A percentile compares a stretch with the other conserved stretches of the same genome.
Conservation (phyloP, 306 rosid species). For the Trifolium dubium region DNA sequence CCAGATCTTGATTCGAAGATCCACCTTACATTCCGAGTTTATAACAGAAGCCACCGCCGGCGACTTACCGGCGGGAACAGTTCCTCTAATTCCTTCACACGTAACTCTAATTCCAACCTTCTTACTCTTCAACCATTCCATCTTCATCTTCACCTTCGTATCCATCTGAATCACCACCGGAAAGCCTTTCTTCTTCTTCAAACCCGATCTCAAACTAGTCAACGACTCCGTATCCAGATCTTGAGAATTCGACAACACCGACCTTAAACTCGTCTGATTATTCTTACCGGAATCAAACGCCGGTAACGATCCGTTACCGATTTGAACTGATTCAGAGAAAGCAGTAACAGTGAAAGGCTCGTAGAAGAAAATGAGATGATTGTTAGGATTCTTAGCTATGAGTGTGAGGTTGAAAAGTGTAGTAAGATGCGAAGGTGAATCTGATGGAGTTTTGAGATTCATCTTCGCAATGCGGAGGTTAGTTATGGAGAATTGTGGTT, state of each 20-base stretch:
- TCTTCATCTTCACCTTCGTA: conserved; percentile 77
- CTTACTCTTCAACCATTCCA: conserved; percentile 72
- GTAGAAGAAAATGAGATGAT: conserved; percentile 75
- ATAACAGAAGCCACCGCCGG: conserved; percentile 79
- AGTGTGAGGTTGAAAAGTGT: conserved; percentile 79
- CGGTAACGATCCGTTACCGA: conserved; percentile 78
- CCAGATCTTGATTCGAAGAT: conserved; percentile 99
- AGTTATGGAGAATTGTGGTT: conserved; percentile 80
- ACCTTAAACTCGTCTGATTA: conserved; percentile 70
- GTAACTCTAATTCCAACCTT: conserved; percentile 83
- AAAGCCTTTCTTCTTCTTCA: conserved; percentile 68
- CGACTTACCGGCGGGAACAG: conserved; percentile 71
- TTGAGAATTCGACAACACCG: conserved; percentile 49
- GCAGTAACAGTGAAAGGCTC: conserved; percentile 60
- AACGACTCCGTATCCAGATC: conserved; percentile 77
- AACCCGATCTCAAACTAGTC: conserved; percentile 73
- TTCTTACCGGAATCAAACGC: conserved; percentile 64
- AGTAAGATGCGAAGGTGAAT: conserved; percentile 71
- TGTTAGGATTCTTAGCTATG: conserved; percentile 77
- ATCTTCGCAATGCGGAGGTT: conserved; percentile 80
- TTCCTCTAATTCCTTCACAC: conserved; percentile 70
- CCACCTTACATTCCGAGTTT: conserved; percentile 79
- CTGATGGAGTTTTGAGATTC: conserved; percentile 73
- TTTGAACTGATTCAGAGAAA: conserved; percentile 49
- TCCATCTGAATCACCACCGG: conserved; percentile 79